phyloP scores from a whole-genome alignment of 2,329 filamentous ascomycete species.

The Ascochyta fabae region DNA sequence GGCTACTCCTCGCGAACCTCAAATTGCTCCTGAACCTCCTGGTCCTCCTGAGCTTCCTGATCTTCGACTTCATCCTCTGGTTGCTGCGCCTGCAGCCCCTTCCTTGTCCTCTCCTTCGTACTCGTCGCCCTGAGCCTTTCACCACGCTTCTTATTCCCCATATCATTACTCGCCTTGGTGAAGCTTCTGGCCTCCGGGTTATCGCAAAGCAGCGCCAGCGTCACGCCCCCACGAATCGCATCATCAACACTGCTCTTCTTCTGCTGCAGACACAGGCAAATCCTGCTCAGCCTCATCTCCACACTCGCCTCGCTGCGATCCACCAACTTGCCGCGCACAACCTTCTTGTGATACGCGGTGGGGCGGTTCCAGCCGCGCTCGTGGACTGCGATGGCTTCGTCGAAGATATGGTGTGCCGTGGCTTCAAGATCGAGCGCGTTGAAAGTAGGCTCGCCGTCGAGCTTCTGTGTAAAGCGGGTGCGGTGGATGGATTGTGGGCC shows the following conservation, averaged over 20 bases:
- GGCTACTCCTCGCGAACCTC: background rate
- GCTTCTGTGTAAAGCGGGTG: conserved; percentile 23
- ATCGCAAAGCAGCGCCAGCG: conserved; percentile 31
- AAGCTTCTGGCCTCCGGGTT: conserved; percentile 30
- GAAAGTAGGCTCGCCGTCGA: conserved; percentile 1
- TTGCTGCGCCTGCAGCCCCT: background rate
- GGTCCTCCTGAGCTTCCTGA: background rate
- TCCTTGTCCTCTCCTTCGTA: conserved; percentile 1
- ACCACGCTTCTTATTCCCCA: conserved; percentile 30
- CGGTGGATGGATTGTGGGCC: conserved; percentile 21
- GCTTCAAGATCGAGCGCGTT: conserved; percentile 34
- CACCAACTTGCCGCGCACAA: conserved; percentile 30
- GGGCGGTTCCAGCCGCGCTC: conserved; percentile 32
- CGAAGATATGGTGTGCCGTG: conserved; percentile 40
- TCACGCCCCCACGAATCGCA: conserved; percentile 33
- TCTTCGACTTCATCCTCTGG: background rate
- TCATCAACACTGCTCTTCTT: conserved; percentile 39
- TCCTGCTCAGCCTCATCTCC: conserved; percentile 27
- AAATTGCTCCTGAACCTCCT: background rate
- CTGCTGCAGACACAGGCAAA: conserved; percentile 28
- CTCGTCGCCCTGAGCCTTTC: conserved; percentile 14
- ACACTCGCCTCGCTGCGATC: conserved; percentile 26
- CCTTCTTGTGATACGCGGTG: conserved; percentile 31
- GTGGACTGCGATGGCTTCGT: conserved; percentile 33
- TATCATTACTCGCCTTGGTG: conserved; percentile 35